Conservation (phyloP, 2,329 filamentous ascomycete species). For the Fusarium newnesense region DNA sequence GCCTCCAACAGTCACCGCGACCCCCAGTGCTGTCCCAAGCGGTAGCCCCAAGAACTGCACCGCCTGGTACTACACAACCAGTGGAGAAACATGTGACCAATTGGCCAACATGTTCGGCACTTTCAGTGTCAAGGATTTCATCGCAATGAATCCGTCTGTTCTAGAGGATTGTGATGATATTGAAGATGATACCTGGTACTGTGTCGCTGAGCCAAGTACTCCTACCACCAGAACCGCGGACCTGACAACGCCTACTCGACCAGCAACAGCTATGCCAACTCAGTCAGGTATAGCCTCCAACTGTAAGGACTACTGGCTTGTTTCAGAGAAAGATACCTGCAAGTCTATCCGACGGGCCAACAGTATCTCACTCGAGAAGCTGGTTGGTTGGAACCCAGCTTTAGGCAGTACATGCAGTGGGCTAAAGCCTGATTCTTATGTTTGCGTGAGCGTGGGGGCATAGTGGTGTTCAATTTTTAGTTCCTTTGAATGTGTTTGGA, state of each 20-base stretch:
- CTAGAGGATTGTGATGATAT: fast-evolving
- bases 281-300: fast-evolving
- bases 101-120: not conserved
- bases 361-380: not conserved
- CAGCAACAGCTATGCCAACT: fast-evolving
- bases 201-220: not conserved
- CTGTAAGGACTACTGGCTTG: not conserved
- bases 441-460: not conserved
- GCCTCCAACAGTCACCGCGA: not conserved
- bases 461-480: not conserved
- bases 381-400: not conserved
- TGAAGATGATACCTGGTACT: not conserved
- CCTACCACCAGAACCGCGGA: not conserved
- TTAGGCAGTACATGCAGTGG: not conserved
- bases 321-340: not conserved
- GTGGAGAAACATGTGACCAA: not conserved
- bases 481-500: too few relatives aligned
- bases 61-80: not conserved
- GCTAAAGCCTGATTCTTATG: not conserved
- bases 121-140: fast-evolving
- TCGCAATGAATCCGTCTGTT: not conserved
- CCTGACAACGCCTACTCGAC: fast-evolving
- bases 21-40: not conserved
- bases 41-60: not conserved
- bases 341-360: not conserved